Evolutionary conservation across 192 early-diverging fungal genomes (phyloP).

Genomic region (Backusella tarrabulga): DNA sequence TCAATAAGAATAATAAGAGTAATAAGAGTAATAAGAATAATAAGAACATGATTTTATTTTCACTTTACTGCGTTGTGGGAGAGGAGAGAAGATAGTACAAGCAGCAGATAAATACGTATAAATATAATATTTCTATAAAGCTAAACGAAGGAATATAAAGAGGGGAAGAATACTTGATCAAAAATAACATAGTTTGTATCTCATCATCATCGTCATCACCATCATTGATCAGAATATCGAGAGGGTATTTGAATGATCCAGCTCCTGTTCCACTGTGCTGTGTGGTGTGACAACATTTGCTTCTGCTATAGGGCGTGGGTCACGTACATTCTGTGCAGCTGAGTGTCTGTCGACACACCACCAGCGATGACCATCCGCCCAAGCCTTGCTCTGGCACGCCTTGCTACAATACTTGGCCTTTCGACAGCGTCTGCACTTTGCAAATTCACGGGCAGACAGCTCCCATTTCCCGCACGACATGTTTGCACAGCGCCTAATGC

Average conservation of each 20-base stretch:
- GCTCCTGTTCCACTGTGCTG: not conserved
- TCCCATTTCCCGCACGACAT: slow-evolving; percentile 80
- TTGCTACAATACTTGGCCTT: slow-evolving; percentile 88
- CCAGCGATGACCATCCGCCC: slow-evolving; percentile 78
- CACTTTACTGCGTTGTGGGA: not conserved
- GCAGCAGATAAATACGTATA: not conserved
- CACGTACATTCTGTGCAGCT: not conserved
- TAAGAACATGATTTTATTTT: not conserved
- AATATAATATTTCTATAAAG: not conserved
- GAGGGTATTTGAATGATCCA: not conserved
- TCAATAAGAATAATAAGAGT: not conserved
- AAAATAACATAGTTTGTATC: not conserved
- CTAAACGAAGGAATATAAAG: not conserved
- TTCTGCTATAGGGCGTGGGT: not conserved
- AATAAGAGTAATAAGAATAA: not conserved
- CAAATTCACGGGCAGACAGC: slow-evolving; percentile 69
- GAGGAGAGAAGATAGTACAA: not conserved
- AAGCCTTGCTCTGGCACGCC: slow-evolving; percentile 69
- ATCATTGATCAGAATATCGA: not conserved
- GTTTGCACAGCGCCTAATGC: slow-evolving; percentile 76
- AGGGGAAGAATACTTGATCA: no score
- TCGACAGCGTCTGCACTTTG: slow-evolving; percentile 84
- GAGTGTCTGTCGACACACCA: slow-evolving; percentile 66
- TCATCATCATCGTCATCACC: not conserved
- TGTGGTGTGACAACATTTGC: not conserved